These are phyloP conservation scores for Umbilicus rupestris DNA, from an alignment of 164 flowering plant species.

Conservation along the genomic window DNA sequence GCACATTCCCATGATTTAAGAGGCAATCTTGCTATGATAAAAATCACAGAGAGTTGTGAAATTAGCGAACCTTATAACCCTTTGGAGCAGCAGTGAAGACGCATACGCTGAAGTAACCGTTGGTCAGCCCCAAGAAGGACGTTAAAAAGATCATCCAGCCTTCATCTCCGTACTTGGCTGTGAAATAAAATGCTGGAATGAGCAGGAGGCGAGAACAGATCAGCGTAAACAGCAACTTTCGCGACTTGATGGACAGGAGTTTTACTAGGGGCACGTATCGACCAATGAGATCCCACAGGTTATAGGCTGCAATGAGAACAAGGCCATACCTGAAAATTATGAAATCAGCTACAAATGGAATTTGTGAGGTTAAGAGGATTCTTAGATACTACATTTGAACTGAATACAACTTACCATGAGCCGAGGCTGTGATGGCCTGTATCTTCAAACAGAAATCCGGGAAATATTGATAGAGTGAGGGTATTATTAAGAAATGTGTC, in stretches of 20 bases:
- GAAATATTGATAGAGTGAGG: constrained; percentile 66
- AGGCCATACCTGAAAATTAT: constrained; percentile 49
- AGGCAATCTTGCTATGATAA: not conserved
- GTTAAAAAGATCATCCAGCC: constrained; percentile 81
- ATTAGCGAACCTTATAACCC: constrained; percentile 52
- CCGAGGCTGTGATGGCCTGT: constrained; percentile 72
- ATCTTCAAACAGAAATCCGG: constrained; percentile 72
- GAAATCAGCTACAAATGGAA: not conserved
- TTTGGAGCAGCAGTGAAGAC: constrained; percentile 56
- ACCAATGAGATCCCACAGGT: constrained; percentile 59
- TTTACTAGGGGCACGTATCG: constrained; percentile 55
- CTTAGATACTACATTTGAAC: not conserved
- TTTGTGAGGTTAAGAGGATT: not conserved
- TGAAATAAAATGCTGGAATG: constrained; percentile 73
- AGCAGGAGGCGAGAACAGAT: constrained; percentile 44
- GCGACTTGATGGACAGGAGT: constrained; percentile 33
- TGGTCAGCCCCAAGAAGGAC: constrained; percentile 49
- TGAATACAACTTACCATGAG: constrained; percentile 33
- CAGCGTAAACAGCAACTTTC: constrained; percentile 33
- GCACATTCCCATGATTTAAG: constrained; percentile 4
- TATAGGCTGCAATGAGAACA: constrained; percentile 61
- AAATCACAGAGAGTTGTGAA: not conserved
- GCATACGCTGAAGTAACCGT: constrained; percentile 72
- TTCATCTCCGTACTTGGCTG: constrained; percentile 61
- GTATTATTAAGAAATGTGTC: constrained; percentile 49